phyloP scores from a whole-genome alignment of 2,329 filamentous ascomycete species.

The Sordariomycetes sp. region DNA sequence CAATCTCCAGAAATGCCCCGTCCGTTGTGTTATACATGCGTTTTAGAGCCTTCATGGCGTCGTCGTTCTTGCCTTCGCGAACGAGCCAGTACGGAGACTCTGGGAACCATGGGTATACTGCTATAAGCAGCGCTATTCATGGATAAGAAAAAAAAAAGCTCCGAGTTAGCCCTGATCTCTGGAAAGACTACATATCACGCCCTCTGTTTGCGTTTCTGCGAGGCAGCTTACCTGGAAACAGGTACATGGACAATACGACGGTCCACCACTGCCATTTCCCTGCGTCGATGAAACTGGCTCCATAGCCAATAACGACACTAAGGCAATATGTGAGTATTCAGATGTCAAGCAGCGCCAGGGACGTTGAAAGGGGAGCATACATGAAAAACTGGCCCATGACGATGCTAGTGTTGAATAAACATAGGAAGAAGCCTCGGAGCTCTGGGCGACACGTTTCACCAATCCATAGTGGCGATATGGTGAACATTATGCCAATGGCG shows the following conservation, averaged over 20 bases:
- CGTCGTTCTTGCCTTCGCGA: constrained; percentile 10
- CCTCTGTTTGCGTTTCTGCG: neutral
- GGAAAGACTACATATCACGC: no score
- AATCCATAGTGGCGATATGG: constrained; percentile 22
- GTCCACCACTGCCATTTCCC: neutral
- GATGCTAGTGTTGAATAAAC: constrained; percentile 21
- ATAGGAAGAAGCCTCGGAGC: constrained; percentile 21
- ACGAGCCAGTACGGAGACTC: constrained; percentile 24
- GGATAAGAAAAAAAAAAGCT: constrained; percentile 23
- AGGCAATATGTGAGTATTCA: neutral
- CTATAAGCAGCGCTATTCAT: constrained; percentile 15
- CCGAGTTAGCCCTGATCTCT: neutral
- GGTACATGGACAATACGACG: constrained; percentile 30
- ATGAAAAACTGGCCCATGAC: constrained; percentile 19
- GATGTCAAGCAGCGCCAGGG: neutral
- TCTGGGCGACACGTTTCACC: constrained; percentile 20
- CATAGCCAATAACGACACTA: neutral
- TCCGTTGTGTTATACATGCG: constrained; percentile 17
- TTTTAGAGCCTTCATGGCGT: constrained; percentile 16
- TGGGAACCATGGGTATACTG: constrained; percentile 21
- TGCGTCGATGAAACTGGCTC: neutral
- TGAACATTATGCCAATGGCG: constrained; percentile 20
- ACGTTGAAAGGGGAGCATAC: neutral
- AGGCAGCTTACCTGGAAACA: neutral
- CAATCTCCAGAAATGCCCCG: constrained; percentile 15